These are phyloP conservation scores for Boletus reticulatus DNA, from an alignment of 768 basidiomycete species.

Conservation along the genomic window DNA sequence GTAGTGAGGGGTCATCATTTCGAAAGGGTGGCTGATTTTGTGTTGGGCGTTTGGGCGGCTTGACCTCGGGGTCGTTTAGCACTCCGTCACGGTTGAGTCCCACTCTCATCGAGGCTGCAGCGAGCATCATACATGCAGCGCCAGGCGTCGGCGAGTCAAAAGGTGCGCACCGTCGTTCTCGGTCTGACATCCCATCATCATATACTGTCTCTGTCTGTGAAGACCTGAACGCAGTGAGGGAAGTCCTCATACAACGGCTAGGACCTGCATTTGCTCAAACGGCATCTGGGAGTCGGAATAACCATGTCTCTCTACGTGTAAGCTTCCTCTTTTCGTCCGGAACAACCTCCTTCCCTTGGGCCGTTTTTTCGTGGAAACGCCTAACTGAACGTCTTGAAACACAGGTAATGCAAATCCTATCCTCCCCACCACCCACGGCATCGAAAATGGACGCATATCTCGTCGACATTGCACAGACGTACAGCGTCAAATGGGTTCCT, in stretches of 20 bases:
- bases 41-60: neutral
- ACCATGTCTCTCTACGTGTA: conserved; percentile 54
- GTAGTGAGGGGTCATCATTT: neutral
- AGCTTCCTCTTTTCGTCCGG: conserved; percentile 4
- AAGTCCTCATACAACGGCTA: conserved; percentile 53
- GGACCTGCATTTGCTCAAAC: conserved; percentile 56
- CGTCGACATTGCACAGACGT: conserved; percentile 48
- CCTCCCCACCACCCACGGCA: conserved; percentile 54
- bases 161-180: conserved; percentile 39
- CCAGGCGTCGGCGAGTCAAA: conserved; percentile 49
- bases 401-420: conserved; percentile 52
- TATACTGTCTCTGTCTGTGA: neutral
- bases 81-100: conserved; percentile 41
- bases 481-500: conserved; percentile 59
- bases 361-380: neutral
- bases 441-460: conserved; percentile 56
- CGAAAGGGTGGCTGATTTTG: conserved; percentile 1
- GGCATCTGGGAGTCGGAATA: conserved; percentile 48
- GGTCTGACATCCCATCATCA: neutral
- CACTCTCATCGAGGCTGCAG: conserved; percentile 60
- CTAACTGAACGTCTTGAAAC: neutral
- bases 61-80: conserved; percentile 24
- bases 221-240: conserved; percentile 61
- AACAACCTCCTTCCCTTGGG: neutral
- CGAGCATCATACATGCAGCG: conserved; percentile 63